phyloP scores from a whole-genome alignment of 495 filamentous ascomycete genomes.

The Annulohypoxylon bovei region DNA sequence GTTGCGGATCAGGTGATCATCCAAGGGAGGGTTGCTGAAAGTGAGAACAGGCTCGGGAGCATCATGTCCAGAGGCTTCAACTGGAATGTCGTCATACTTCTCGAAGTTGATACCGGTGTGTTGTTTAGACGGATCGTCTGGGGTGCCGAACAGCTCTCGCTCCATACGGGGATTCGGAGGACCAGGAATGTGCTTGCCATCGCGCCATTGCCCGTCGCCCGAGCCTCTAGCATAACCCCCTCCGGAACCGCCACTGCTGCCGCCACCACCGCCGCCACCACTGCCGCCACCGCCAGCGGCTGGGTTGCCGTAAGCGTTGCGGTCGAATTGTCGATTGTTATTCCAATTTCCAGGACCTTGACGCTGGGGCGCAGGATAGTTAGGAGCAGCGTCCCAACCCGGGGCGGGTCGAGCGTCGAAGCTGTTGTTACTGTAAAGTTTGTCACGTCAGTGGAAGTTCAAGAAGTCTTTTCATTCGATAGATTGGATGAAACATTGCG shows the following conservation, averaged over 20 bases:
- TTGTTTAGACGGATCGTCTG: constrained; percentile 93
- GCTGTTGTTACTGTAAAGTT: constrained; percentile 52
- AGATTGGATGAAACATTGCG: neutral
- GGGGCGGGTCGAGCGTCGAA: constrained; percentile 54
- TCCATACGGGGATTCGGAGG: constrained; percentile 87
- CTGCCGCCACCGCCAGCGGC: constrained; percentile 57
- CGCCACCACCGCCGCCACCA: constrained; percentile 56
- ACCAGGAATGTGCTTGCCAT: constrained; percentile 95
- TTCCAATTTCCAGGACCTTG: constrained; percentile 45
- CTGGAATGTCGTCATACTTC: constrained; percentile 99
- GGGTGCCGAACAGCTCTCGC: constrained; percentile 93
- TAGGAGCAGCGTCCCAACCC: constrained; percentile 40
- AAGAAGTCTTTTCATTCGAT: neutral
- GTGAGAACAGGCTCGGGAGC: constrained; percentile 89
- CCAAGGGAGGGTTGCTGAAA: constrained; percentile 94
- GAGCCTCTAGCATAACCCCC: constrained; percentile 72
- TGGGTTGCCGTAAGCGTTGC: constrained; percentile 77
- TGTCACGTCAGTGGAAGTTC: constrained; percentile 34
- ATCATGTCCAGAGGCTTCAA: constrained; percentile 93
- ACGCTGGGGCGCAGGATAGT: constrained; percentile 41
- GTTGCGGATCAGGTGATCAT: constrained; percentile 89
- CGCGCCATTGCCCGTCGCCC: constrained; percentile 94
- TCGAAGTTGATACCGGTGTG: constrained; percentile 99
- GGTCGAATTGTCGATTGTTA: constrained; percentile 54
- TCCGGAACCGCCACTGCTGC: constrained; percentile 59